Conservation (phyloP, 208 protist genomes). For the Naegleria fowleri region DNA sequence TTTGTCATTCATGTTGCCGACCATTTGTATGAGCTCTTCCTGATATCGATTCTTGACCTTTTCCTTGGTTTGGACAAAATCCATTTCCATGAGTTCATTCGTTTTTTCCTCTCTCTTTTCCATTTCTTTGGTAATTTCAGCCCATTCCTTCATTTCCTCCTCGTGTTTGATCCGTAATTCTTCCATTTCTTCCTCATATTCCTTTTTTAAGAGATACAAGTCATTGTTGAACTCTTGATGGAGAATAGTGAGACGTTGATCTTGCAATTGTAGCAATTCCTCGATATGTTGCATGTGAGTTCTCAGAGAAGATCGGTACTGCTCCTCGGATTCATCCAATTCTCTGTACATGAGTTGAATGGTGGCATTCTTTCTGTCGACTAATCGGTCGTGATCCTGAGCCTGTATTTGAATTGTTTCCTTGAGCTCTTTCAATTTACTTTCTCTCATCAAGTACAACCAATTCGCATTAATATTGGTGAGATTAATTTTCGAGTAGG, state of each 20-base stretch:
- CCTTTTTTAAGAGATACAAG: conserved; percentile 69
- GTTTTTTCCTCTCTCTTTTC: conserved; percentile 63
- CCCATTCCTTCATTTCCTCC: conserved; percentile 69
- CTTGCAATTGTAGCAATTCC: conserved; percentile 75
- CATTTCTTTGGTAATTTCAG: conserved; percentile 44
- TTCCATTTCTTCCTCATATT: conserved; percentile 79
- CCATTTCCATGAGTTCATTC: conserved; percentile 86
- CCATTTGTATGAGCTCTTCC: conserved; percentile 54
- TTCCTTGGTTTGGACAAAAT: conserved; percentile 53
- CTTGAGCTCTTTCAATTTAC: conserved; percentile 81
- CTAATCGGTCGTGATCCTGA: conserved; percentile 73
- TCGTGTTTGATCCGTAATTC: conserved; percentile 71
- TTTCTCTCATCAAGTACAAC: conserved; percentile 72
- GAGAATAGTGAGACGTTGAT: conserved; percentile 62
- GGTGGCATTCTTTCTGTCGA: conserved; percentile 84
- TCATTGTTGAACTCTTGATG: conserved; percentile 80
- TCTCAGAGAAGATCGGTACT: conserved; percentile 76
- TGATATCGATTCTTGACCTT: conserved; percentile 86
- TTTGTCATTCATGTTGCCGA: conserved; percentile 34
- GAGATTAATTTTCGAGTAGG: conserved; percentile 48
- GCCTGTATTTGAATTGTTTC: conserved; percentile 74
- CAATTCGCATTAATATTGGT: conserved; percentile 69
- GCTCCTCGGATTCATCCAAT: conserved; percentile 81
- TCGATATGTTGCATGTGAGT: conserved; percentile 79
- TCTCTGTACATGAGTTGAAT: conserved; percentile 76